These are phyloP conservation scores for Phaffia tasmanica DNA, from an alignment of 768 basidiomycete species.

Conservation along the genomic window DNA sequence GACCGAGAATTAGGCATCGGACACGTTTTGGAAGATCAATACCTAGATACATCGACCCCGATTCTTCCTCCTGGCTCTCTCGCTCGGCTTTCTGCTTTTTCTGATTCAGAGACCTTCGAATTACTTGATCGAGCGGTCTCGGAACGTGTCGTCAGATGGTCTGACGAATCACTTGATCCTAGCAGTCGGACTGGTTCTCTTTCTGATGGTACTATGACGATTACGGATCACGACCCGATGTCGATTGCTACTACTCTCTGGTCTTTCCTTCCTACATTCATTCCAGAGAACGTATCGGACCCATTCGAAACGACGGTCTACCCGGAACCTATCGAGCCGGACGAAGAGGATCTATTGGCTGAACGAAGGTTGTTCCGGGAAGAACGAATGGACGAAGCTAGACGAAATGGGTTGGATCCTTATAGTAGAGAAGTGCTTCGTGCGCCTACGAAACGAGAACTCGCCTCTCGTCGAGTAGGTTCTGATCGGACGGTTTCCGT, in stretches of 20 bases:
- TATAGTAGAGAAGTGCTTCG: not conserved
- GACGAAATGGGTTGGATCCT: constrained; percentile 27
- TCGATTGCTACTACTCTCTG: constrained; percentile 6
- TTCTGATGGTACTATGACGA: not conserved
- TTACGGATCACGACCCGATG: not conserved
- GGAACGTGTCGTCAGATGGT: constrained; percentile 28
- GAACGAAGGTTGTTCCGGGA: constrained; percentile 46
- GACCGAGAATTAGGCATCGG: no score
- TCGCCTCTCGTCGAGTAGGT: constrained; percentile 3
- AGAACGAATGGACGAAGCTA: constrained; percentile 26
- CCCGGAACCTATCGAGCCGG: constrained; percentile 42
- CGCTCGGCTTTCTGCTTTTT: constrained; percentile 22
- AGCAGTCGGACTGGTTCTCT: no score
- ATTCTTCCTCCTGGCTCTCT: constrained; percentile 32
- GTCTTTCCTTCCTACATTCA: constrained; percentile 10
- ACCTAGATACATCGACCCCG: constrained; percentile 12
- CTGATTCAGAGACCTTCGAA: constrained; percentile 27
- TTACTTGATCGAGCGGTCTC: constrained; percentile 27
- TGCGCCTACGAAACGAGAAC: constrained; percentile 14
- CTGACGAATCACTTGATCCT: constrained; percentile 12
- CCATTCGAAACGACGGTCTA: constrained; percentile 29
- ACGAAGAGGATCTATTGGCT: constrained; percentile 53
- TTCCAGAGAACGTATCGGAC: constrained; percentile 7
- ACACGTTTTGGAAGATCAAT: no score
- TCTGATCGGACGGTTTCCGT: not conserved